Percentiles rank a stretch among this genome's conserved stretches.
These are phyloP conservation scores for Neurospora intermedia DNA, from an alignment of 495 filamentous ascomycete genomes.

Conservation along the genomic window DNA sequence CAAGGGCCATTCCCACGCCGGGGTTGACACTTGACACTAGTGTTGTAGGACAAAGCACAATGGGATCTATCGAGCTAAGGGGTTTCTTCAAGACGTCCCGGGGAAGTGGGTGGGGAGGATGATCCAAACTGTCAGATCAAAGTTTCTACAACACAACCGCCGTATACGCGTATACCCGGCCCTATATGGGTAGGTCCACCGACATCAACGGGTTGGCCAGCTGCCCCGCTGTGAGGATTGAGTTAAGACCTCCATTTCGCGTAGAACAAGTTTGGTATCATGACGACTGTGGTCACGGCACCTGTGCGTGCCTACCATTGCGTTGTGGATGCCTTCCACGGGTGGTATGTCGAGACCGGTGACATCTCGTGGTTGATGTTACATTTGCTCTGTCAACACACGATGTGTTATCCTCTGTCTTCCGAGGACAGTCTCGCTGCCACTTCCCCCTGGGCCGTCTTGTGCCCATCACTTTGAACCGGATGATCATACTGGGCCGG, in stretches of 20 bases:
- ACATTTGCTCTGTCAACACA: background rate
- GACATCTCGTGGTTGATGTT: conserved; percentile 4
- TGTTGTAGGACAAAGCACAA: background rate
- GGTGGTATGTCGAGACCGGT: background rate
- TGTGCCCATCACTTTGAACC: background rate
- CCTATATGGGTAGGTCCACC: background rate
- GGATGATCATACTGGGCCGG: background rate
- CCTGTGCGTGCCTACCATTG: background rate
- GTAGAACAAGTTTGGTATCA: conserved; percentile 2
- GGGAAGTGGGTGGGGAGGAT: background rate
- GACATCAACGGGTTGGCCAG: background rate
- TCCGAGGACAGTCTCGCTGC: background rate
- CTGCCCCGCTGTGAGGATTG: conserved; percentile 2
- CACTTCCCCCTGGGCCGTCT: background rate
- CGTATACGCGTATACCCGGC: background rate
- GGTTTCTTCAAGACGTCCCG: background rate
- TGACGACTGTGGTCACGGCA: background rate
- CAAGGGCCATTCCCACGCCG: background rate
- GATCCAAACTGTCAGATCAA: background rate
- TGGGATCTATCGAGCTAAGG: background rate
- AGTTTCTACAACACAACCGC: background rate
- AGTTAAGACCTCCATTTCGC: conserved; percentile 9
- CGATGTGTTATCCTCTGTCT: background rate
- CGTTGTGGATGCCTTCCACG: background rate
- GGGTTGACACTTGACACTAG: background rate